Base-by-base conservation (phyloP, 2,329 filamentous ascomycete species). In the Colletotrichum cuscutae region DNA sequence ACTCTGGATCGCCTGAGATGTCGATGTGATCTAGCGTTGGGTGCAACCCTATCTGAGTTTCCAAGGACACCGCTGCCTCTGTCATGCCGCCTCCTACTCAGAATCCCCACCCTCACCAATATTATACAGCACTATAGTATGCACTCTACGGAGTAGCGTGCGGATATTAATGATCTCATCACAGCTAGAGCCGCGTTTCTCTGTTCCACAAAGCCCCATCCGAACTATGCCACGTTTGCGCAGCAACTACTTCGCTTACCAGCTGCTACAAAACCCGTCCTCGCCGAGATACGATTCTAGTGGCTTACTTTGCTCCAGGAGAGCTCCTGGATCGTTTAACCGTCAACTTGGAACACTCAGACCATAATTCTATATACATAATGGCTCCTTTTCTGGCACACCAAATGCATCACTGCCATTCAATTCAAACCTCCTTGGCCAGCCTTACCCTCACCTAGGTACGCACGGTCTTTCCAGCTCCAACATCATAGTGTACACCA, bases 391-490 rank as follows among this genome's bases (percentile, higher is more conserved):
- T 67, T 52, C 57, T 62, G 65, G 37, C 26, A 56, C 65, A 37
- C 30, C 56, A n/a, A 62, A 49, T 62, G 63, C 63, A 61, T 67
- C 56, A 68, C 26, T 28, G 19, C 15, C 26, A 22, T 61, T 59
- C n/a, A 42, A 35, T 19, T 26, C 26, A 15, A 30, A 53, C 42
- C 42, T 42, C 37, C 37, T 15, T 37, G n/a, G 26, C 32, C 26
- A 42, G n/a, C 15, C 24, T n/a, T 49, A 54, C 35, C 28, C 65
- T 54, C 42, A 7, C 22, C 24, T 22, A 26, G 26, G 26, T 26
- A 54, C 49, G 57, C 65, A 62, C 42, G 12, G 57, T n/a, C 65
- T 62, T 11, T n/a, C 7, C 12, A 49, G 42, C 30, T 61, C 42
- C 62, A 22, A 57, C 42, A 49, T 49, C 42, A 22, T 22, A 26